Evolutionary conservation across 495 filamentous ascomycete genomes (phyloP).

Genomic region (Recurvomyces mirabilis): DNA sequence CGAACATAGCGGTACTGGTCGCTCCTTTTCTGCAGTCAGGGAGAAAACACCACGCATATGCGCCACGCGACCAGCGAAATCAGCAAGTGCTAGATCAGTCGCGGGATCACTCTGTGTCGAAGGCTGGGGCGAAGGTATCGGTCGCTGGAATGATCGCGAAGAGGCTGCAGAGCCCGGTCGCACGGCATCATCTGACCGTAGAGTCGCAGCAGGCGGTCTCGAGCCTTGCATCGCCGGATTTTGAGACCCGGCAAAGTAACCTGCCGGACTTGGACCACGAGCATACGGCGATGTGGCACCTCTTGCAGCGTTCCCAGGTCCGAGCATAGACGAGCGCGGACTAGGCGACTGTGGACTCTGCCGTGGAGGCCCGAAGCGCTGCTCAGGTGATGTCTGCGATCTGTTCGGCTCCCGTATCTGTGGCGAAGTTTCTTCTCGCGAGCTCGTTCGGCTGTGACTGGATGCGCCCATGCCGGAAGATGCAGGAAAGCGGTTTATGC

Average conservation of each 20-base stretch:
- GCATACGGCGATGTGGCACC: constrained; percentile 4
- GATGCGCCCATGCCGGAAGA: constrained; percentile 1
- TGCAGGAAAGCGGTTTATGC: constrained; percentile 6
- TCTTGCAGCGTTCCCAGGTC: neutral
- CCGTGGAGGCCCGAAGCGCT: neutral
- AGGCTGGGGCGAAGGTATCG: constrained; percentile 5
- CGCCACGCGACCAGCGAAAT: constrained; percentile 54
- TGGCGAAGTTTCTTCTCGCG: constrained; percentile 1
- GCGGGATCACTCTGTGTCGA: constrained; percentile 24
- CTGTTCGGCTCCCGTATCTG: neutral
- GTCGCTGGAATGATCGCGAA: constrained; percentile 2
- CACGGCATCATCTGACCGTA: too few relatives aligned
- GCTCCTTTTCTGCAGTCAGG: constrained; percentile 58
- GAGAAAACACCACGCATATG: constrained; percentile 59
- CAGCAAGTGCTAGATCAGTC: constrained; percentile 52
- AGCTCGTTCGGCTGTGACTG: constrained; percentile 1
- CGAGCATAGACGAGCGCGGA: constrained; percentile 1
- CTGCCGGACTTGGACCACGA: constrained; percentile 4
- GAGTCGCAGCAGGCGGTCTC: too few relatives aligned
- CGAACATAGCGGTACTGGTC: constrained; percentile 46
- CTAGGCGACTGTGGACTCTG: constrained; percentile 2
- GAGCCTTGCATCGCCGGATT: too few relatives aligned
- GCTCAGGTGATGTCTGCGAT: neutral
- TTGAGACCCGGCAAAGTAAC: constrained; percentile 9
- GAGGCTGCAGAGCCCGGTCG: too few relatives aligned